Conservation (phyloP, 306 rosid species). For the Vicia villosa region DNA sequence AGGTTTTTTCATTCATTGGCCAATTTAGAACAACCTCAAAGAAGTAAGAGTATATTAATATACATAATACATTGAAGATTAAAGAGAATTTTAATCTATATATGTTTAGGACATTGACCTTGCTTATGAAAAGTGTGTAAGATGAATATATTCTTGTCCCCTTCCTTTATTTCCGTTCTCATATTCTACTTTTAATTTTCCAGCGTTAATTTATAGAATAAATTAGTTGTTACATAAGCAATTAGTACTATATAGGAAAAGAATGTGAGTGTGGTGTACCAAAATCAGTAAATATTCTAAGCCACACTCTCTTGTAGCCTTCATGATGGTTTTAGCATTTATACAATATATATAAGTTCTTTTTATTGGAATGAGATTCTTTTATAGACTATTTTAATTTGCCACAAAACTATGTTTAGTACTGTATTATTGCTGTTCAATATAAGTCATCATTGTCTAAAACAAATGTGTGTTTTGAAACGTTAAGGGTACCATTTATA, state of each 20-base stretch:
- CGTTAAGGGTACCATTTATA: too few relatives aligned
- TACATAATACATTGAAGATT: background rate
- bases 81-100: conserved; percentile 37
- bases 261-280: conserved; percentile 25
- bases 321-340: conserved; percentile 32
- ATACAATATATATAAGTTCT: background rate
- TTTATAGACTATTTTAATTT: conserved; percentile 13
- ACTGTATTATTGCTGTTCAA: conserved; percentile 36
- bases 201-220: background rate
- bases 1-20: conserved; percentile 36
- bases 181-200: conserved; percentile 23
- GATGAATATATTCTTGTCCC: conserved; percentile 60
- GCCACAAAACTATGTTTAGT: conserved; percentile 29
- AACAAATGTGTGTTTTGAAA: too few relatives aligned
- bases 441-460: conserved; percentile 33
- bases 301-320: conserved; percentile 32
- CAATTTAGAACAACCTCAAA: conserved; percentile 44
- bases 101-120: conserved; percentile 41
- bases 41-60: conserved; percentile 21
- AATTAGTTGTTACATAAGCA: conserved; percentile 6
- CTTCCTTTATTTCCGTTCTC: conserved; percentile 22
- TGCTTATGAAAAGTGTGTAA: conserved; percentile 35
- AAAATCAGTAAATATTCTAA: conserved; percentile 33
- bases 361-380: conserved; percentile 37
- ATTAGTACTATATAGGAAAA: conserved; percentile 9